A percentile compares a stretch with the other conserved stretches of the same genome.
Conservation (phyloP, 805 yeast genomes). For the Tetrapisispora iriomotensis region DNA sequence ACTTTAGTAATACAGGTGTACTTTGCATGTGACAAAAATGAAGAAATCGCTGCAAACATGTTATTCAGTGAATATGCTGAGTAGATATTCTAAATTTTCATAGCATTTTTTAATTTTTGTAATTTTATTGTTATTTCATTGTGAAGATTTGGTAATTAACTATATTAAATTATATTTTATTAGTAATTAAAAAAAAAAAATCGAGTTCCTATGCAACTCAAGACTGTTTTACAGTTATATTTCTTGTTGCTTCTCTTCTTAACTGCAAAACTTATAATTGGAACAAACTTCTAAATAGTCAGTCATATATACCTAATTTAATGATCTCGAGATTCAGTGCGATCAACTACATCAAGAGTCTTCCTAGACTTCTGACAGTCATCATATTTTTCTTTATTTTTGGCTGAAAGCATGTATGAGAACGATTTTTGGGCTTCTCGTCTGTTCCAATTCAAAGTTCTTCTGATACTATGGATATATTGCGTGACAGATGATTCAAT, state of each 20-base stretch:
- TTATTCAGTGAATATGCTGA: constrained; percentile 54
- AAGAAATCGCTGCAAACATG: constrained; percentile 91
- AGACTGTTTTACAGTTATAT: no score
- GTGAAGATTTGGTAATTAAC: neutral
- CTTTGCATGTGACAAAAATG: constrained; percentile 96
- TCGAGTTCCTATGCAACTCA: no score
- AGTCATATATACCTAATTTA: no score
- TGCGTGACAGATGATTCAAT: constrained; percentile 65
- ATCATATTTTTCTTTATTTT: constrained; percentile 11
- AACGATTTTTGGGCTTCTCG: constrained; percentile 81
- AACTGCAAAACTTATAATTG: no score
- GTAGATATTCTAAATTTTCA: neutral
- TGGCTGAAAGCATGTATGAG: constrained; percentile 22
- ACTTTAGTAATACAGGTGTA: constrained; percentile 83
- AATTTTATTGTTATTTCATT: neutral
- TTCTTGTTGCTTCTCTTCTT: no score
- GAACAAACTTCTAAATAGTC: no score
- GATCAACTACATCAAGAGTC: neutral
- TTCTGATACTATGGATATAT: constrained; percentile 71
- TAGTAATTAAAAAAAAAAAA: no score
- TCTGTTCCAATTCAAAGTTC: constrained; percentile 87
- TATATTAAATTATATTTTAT: neutral
- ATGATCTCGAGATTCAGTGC: constrained; percentile 5
- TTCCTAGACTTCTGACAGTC: constrained; percentile 9
- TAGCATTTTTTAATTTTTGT: constrained; percentile 1